phyloP scores from a whole-genome alignment of 202 grass and related monocot species.

The Setaria viridis region DNA sequence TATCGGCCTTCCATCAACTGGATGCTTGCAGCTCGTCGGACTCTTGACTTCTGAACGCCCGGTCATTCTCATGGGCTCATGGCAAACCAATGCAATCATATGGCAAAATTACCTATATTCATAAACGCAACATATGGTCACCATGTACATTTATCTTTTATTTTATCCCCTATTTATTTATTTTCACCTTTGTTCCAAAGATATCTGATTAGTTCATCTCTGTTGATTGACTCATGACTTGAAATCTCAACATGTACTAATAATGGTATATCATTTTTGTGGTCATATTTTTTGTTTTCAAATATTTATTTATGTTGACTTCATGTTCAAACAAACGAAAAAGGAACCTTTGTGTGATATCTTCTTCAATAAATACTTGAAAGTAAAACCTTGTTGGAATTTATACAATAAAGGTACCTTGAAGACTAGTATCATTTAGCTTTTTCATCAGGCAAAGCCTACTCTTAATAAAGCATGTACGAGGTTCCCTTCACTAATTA shows the following conservation, averaged over 20 bases:
- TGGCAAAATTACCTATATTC: not conserved
- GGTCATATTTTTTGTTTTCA: not conserved
- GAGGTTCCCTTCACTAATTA: not conserved
- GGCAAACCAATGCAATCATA: not conserved
- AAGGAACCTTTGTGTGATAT: not conserved
- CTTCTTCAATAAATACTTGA: not conserved
- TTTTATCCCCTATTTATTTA: not conserved
- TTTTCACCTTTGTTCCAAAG: not conserved
- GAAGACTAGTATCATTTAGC: not conserved
- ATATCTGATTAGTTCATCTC: not conserved
- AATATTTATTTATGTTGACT: slow-evolving; percentile 32
- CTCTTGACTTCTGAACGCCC: not conserved
- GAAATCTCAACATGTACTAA: not conserved
- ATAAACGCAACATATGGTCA: not conserved
- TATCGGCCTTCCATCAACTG: slow-evolving; percentile 1
- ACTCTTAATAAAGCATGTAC: not conserved
- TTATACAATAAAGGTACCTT: not conserved
- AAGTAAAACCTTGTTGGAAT: not conserved
- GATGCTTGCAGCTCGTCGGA: not conserved
- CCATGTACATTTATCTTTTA: not conserved
- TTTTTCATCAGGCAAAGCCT: not conserved
- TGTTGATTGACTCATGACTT: too few relatives aligned
- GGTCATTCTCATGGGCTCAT: not conserved
- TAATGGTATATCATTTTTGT: not conserved
- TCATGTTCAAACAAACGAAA: not conserved